Percentiles rank a stretch among this genome's conserved stretches.
Conservation (phyloP, 2,329 filamentous ascomycete species). For the Lizonia empirigonia region DNA sequence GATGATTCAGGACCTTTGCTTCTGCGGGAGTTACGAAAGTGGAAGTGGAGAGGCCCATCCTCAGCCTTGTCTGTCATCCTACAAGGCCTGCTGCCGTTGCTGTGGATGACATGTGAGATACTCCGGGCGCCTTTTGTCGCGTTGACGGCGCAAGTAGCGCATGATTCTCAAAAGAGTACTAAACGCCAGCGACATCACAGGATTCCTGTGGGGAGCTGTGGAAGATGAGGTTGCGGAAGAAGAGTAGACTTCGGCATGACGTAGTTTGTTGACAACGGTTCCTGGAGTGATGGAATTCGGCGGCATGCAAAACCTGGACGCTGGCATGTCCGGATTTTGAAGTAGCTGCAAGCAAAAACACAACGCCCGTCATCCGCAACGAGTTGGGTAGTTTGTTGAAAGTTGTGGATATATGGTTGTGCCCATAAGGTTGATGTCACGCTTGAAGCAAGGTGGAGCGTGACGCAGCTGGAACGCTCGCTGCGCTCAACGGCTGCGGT, state of each 20-base stretch:
- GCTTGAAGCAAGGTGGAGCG: conserved; percentile 7
- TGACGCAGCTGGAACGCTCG: conserved; percentile 11
- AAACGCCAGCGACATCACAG: neutral
- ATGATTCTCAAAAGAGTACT: neutral
- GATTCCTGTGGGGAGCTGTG: neutral
- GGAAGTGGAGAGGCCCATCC: neutral
- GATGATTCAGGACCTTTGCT: no score
- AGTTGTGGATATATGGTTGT: neutral
- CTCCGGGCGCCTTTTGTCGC: neutral
- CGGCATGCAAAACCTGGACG: neutral
- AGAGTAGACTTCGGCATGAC: conserved; percentile 4
- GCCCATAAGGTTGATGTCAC: conserved; percentile 2
- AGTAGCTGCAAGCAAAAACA: neutral
- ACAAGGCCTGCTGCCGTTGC: neutral
- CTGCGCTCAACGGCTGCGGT: conserved; percentile 4
- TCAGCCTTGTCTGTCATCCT: no score
- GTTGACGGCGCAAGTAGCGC: neutral
- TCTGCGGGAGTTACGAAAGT: no score
- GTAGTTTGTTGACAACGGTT: conserved; percentile 23
- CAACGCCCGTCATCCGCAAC: neutral
- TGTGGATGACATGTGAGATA: neutral
- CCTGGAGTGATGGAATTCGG: conserved; percentile 12
- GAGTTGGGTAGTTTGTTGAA: neutral
- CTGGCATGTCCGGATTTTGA: neutral
- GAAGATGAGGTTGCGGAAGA: neutral